These are phyloP conservation scores for Parietichytrium sp. DNA, from an alignment of 108 stramenopile genomes.

Conservation along the genomic window DNA sequence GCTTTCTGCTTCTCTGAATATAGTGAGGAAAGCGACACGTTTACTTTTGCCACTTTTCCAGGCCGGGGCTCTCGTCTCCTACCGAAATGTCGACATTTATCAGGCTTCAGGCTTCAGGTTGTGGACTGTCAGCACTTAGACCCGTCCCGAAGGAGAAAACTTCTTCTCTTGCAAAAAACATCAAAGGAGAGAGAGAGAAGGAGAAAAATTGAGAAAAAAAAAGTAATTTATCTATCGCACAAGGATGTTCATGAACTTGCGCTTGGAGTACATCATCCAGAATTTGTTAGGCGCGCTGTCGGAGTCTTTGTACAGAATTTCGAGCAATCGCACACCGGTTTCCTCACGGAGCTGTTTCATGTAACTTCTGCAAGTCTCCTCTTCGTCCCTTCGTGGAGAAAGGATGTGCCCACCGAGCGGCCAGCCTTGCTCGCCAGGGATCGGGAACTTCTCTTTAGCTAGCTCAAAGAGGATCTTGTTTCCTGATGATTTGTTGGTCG, in stretches of 20 bases:
- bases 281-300: constrained; percentile 61
- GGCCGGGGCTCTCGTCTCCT: no score
- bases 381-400: constrained; percentile 49
- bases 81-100: no score
- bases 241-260: constrained; percentile 67
- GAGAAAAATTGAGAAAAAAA: no score
- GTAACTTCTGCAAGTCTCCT: constrained; percentile 55
- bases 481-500: neutral
- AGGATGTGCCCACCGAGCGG: constrained; percentile 48
- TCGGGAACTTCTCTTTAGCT: constrained; percentile 6
- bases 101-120: no score
- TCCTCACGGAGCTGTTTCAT: constrained; percentile 67
- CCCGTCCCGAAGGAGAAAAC: no score
- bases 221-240: constrained; percentile 48
- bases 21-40: no score
- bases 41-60: no score
- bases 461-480: neutral
- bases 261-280: constrained; percentile 67
- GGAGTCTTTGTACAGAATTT: constrained; percentile 45
- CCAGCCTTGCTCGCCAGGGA: constrained; percentile 46
- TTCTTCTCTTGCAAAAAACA: no score
- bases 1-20: no score
- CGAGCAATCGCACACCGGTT: constrained; percentile 49
- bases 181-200: no score
- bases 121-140: no score